These are phyloP conservation scores for Candida palmyrensis DNA, from an alignment of 805 yeast species.

Conservation along the genomic window DNA sequence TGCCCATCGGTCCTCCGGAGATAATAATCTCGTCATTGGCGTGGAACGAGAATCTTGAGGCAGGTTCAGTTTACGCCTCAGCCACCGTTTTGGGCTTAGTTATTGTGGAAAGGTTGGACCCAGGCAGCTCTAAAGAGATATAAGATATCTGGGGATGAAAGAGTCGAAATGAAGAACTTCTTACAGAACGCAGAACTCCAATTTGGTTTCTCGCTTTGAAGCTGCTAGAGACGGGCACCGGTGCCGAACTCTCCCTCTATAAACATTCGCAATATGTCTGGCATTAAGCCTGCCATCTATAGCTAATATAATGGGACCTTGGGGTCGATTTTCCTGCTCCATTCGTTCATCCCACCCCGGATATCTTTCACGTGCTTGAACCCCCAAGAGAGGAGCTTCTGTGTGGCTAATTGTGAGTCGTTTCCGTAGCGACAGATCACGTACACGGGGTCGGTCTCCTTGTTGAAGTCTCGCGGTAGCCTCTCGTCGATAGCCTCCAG, in stretches of 20 bases:
- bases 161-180: no score
- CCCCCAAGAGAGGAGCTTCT: constrained; percentile 47
- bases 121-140: constrained; percentile 7
- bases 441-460: constrained; percentile 29
- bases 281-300: no score
- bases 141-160: no score
- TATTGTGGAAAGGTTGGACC: constrained; percentile 38
- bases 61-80: constrained; percentile 48
- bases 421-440: constrained; percentile 87
- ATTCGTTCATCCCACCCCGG: constrained; percentile 69
- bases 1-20: constrained; percentile 42
- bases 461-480: constrained; percentile 17
- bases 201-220: no score
- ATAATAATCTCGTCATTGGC: constrained; percentile 44
- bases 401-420: constrained; percentile 79
- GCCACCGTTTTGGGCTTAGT: constrained; percentile 49
- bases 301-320: constrained; percentile 57
- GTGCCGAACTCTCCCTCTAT: no score
- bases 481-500: constrained; percentile 14
- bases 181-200: no score
- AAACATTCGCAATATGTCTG: no score
- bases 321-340: constrained; percentile 60
- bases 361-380: constrained; percentile 56
- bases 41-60: constrained; percentile 50
- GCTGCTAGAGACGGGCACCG: no score